Base-by-base conservation (phyloP, 1,284 basidiomycete genomes). In the Pseudozyma sp. region DNA sequence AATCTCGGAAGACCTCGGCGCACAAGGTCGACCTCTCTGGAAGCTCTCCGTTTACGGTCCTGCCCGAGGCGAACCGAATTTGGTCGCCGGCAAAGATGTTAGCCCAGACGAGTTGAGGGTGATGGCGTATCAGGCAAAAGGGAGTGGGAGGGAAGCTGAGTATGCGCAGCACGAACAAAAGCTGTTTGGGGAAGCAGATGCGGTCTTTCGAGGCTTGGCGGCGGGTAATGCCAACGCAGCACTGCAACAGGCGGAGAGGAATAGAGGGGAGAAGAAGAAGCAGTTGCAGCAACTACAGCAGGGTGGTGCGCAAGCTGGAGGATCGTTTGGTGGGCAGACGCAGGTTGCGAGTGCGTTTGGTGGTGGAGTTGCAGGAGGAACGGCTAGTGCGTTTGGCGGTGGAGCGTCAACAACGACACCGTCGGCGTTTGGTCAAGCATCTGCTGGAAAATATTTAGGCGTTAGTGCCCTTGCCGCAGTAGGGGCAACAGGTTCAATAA, bases 31-130 rank as follows among this genome's bases (percentile, higher is more conserved):
- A 5, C 95, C 94, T 0, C 59, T 89, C 8, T 97, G 92, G 91
- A 90, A 91, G n/a, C 86, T 95, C 0, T 91, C 93, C 0, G 91
- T 89, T 0, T 97, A 92, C 83, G 94, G 89, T 0, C 90, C 92
- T 21, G 90, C 90, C 0, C 94, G 95, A 81, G 83, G 89, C 58
- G 92, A 94, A 77, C 90, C 90, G 0, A 90, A 88, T 51, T 78
- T 96, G 7, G 85, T 97, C 16, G 72, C 85, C 5, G 90, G 89
- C 1, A 86, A 92, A 36, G 94, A 97, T 78, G 87, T 92, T 69
- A 92, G 90, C 0, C 89, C 88, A 0, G 95, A 97, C 79, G 95
- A 97, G 85, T 85, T 97, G 86, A 90, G 61, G 7, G 52, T 76
- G 10, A 67, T 70, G 69, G 74, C 74, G 19, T 76, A 76, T 44